These are phyloP conservation scores for Calocybe gangraenosa DNA, from an alignment of 768 basidiomycete species.

Conservation along the genomic window DNA sequence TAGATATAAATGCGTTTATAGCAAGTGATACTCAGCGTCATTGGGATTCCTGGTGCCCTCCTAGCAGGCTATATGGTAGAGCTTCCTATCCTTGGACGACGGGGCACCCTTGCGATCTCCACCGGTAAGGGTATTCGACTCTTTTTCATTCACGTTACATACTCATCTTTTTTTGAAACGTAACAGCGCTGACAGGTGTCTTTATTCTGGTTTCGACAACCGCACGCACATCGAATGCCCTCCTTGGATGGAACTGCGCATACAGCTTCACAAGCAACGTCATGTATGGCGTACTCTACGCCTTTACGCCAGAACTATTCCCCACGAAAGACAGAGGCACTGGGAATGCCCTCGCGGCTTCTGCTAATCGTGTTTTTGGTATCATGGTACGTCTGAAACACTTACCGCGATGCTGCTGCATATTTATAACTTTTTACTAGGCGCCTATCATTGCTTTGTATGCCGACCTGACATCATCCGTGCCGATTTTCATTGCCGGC, in stretches of 20 bases:
- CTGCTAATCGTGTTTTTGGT: conserved; percentile 61
- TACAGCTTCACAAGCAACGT: conserved; percentile 65
- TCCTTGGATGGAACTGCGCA: conserved; percentile 80
- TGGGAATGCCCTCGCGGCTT: conserved; percentile 61
- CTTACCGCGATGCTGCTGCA: not conserved
- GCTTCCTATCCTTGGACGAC: conserved; percentile 56
- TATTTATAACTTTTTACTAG: conserved; percentile 26
- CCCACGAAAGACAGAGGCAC: conserved; percentile 72
- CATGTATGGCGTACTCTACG: conserved; percentile 76
- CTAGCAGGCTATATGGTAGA: conserved; percentile 72
- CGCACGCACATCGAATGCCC: conserved; percentile 59
- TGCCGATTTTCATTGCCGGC: conserved; percentile 71
- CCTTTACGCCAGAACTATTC: conserved; percentile 66
- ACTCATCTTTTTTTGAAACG: conserved; percentile 24
- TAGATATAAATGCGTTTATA: conserved; percentile 21
- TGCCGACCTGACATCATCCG: conserved; percentile 57
- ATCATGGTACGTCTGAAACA: conserved; percentile 48
- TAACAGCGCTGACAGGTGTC: conserved; percentile 62
- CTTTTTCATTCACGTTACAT: not conserved
- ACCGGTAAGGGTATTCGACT: conserved; percentile 43
- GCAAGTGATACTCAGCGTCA: conserved; percentile 66
- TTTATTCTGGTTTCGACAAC: conserved; percentile 77
- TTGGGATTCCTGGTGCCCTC: conserved; percentile 70
- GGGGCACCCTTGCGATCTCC: conserved; percentile 61
- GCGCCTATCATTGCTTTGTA: conserved; percentile 72